These are phyloP conservation scores for Pistacia atlantica DNA, from an alignment of 345 rosid species.

Conservation along the genomic window DNA sequence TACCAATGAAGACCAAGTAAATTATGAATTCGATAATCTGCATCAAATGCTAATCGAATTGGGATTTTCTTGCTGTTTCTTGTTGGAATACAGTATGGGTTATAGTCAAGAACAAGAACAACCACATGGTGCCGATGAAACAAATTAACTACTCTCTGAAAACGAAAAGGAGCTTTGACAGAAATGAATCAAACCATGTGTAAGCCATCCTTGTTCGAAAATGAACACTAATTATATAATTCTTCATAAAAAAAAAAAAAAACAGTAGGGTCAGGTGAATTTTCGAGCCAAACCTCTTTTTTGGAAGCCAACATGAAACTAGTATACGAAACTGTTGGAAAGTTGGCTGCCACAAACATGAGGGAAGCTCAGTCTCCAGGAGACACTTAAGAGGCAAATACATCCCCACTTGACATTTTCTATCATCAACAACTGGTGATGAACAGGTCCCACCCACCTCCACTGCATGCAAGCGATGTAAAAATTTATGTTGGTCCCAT, in stretches of 20 bases:
- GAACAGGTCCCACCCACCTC: constrained; percentile 6
- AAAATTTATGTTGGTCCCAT: constrained; percentile 18
- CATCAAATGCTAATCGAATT: no score
- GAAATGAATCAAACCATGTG: constrained; percentile 23
- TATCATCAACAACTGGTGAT: constrained; percentile 19
- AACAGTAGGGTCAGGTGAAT: constrained; percentile 28
- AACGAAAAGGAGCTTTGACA: not conserved
- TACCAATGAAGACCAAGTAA: no score
- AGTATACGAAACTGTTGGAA: constrained; percentile 23
- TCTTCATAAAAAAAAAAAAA: no score
- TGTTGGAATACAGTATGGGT: not conserved
- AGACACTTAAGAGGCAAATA: constrained; percentile 24
- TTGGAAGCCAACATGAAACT: constrained; percentile 34
- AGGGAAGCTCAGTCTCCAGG: constrained; percentile 22
- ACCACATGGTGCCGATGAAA: not conserved
- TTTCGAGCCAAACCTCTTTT: constrained; percentile 22
- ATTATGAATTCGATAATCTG: no score
- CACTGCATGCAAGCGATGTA: not conserved
- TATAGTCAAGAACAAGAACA: not conserved
- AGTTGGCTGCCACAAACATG: constrained; percentile 28
- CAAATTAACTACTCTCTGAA: constrained; percentile 4
- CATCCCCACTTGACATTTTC: constrained; percentile 30
- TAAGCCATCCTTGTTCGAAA: not conserved
- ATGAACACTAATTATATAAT: no score
- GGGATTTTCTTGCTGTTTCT: no score